A percentile compares a stretch with the other conserved stretches of the same genome.
These are phyloP conservation scores for Nyctanthes arbortristis DNA, from an alignment of 257 asterid species.

Conservation along the genomic window DNA sequence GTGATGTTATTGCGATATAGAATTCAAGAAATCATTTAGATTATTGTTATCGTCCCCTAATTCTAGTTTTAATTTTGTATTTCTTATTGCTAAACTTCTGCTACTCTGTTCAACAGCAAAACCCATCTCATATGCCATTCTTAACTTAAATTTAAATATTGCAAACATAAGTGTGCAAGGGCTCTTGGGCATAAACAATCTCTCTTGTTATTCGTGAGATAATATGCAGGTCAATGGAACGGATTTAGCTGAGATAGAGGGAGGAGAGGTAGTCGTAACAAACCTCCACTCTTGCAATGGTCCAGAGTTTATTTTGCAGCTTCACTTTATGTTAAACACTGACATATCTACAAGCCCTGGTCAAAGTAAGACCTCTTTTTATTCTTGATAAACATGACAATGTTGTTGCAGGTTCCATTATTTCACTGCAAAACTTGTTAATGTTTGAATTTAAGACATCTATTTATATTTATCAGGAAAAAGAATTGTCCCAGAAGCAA, in stretches of 20 bases:
- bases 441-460: constrained; percentile 16
- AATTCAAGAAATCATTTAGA: no score
- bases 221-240: constrained; percentile 61
- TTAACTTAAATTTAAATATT: no score
- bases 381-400: not conserved
- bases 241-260: constrained; percentile 48
- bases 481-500: constrained; percentile 44
- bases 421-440: constrained; percentile 9
- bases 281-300: constrained; percentile 66
- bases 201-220: constrained; percentile 11
- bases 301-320: constrained; percentile 53
- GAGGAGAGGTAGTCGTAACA: constrained; percentile 73
- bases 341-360: constrained; percentile 23
- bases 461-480: constrained; percentile 36
- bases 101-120: no score
- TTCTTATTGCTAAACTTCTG: no score
- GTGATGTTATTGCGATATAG: no score
- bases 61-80: no score
- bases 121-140: no score
- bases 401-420: not conserved
- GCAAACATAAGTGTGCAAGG: no score
- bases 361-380: constrained; percentile 40
- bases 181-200: no score
- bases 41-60: no score
- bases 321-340: constrained; percentile 37